Conservation (phyloP, 345 rosid species). For the Durio zibethinus region DNA sequence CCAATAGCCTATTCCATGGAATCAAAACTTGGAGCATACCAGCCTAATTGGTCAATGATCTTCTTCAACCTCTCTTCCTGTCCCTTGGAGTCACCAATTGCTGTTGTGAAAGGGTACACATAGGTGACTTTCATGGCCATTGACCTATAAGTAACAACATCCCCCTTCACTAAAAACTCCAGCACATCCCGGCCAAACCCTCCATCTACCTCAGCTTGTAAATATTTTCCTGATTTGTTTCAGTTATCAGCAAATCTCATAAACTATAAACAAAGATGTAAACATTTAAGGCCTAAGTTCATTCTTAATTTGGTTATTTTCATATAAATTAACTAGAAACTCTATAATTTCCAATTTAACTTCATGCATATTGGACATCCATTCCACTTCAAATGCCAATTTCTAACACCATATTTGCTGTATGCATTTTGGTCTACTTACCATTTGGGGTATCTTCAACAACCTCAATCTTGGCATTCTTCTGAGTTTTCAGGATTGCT, state of each 20-base stretch:
- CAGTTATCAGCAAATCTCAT: background rate
- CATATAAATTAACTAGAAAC: background rate
- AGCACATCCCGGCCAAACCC: slow-evolving; percentile 69
- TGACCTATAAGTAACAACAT: slow-evolving; percentile 65
- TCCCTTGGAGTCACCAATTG: slow-evolving; percentile 84
- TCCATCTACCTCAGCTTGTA: slow-evolving; percentile 76
- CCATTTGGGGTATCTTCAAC: slow-evolving; percentile 70
- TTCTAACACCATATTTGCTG: background rate
- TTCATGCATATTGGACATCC: too few species aligned
- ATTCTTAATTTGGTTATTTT: background rate
- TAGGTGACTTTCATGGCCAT: slow-evolving; percentile 83
- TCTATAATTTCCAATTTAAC: too few species aligned
- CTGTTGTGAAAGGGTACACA: slow-evolving; percentile 89
- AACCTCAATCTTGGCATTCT: slow-evolving; percentile 51
- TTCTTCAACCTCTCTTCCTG: slow-evolving; percentile 76
- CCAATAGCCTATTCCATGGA: slow-evolving; percentile 51
- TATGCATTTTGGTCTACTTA: slow-evolving; percentile 22
- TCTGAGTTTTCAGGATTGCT: slow-evolving; percentile 68
- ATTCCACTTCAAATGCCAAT: background rate
- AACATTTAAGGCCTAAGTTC: background rate
- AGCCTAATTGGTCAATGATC: slow-evolving; percentile 58
- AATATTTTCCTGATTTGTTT: slow-evolving; percentile 51
- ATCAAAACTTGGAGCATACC: slow-evolving; percentile 82
- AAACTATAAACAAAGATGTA: background rate
- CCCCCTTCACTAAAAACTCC: slow-evolving; percentile 78